phyloP scores from a whole-genome alignment of 345 rosid genomes.

The Hirschfeldia incana region DNA sequence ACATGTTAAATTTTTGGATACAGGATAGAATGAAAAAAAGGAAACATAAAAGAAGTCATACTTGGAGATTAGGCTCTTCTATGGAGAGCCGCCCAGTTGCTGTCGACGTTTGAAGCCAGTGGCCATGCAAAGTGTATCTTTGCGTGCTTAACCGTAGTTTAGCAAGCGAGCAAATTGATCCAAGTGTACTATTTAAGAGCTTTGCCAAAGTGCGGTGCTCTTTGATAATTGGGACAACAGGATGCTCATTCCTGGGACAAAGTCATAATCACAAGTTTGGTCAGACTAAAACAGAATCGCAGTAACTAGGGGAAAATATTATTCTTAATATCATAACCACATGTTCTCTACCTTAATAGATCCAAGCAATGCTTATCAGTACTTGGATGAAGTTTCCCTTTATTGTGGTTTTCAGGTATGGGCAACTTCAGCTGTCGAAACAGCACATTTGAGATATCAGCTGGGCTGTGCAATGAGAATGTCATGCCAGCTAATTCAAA shows the following conservation, averaged over 20 bases:
- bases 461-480: conserved; percentile 75
- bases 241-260: conserved; percentile 81
- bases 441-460: conserved; percentile 91
- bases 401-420: conserved; percentile 54
- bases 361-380: conserved; percentile 90
- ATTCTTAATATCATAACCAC: conserved; percentile 3
- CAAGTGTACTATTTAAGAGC: conserved; percentile 81
- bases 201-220: conserved; percentile 93
- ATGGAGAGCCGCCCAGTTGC: conserved; percentile 96
- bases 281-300: conserved; percentile 13
- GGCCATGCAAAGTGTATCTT: conserved; percentile 81
- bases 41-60: conserved; percentile 35
- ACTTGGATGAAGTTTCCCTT: conserved; percentile 89
- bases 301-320: conserved; percentile 13
- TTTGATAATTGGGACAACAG: conserved; percentile 79
- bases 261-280: conserved; percentile 15
- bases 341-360: conserved; percentile 59
- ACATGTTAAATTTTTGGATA: conserved; percentile 11
- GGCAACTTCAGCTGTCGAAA: conserved; percentile 82
- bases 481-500: conserved; percentile 77
- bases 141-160: conserved; percentile 65
- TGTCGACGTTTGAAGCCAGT: conserved; percentile 96
- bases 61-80: conserved; percentile 99
- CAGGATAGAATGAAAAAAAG: not conserved
- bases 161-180: conserved; percentile 82